Conservation (phyloP, 768 basidiomycete species). For the Tylopilus cervinicoccineus region DNA sequence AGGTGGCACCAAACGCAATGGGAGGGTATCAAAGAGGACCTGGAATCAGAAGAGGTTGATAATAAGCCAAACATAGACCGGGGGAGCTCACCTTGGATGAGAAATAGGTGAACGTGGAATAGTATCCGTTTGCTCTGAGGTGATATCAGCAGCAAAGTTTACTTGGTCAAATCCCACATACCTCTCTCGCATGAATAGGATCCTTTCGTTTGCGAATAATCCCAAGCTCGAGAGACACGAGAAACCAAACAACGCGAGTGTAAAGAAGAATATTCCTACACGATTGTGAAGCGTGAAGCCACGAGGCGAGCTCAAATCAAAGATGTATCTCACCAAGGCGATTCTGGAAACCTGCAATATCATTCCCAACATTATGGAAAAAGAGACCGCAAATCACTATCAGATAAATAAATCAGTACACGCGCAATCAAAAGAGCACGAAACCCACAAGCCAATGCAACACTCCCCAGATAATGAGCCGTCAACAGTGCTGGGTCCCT, state of each 20-base stretch:
- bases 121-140: conserved; percentile 93
- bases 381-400: conserved; percentile 90
- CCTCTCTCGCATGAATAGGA: conserved; percentile 98
- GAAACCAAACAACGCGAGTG: conserved; percentile 94
- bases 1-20: conserved; percentile 90
- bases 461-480: conserved; percentile 85
- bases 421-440: neutral
- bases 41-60: conserved; percentile 24
- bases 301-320: neutral
- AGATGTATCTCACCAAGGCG: conserved; percentile 56
- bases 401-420: conserved; percentile 1
- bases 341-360: conserved; percentile 97
- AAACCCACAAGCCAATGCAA: conserved; percentile 75
- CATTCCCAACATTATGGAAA: conserved; percentile 85
- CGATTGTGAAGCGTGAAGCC: neutral
- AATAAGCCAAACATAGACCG: neutral
- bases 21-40: conserved; percentile 96
- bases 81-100: conserved; percentile 67
- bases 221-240: conserved; percentile 93
- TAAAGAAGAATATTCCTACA: conserved; percentile 92
- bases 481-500: conserved; percentile 88
- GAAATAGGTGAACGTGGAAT: conserved; percentile 96
- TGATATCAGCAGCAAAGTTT: neutral
- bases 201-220: conserved; percentile 90
- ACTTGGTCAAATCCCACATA: conserved; percentile 30